Evolutionary conservation across 345 rosid species (phyloP).

Genomic region (Bruguiera sexangula): DNA sequence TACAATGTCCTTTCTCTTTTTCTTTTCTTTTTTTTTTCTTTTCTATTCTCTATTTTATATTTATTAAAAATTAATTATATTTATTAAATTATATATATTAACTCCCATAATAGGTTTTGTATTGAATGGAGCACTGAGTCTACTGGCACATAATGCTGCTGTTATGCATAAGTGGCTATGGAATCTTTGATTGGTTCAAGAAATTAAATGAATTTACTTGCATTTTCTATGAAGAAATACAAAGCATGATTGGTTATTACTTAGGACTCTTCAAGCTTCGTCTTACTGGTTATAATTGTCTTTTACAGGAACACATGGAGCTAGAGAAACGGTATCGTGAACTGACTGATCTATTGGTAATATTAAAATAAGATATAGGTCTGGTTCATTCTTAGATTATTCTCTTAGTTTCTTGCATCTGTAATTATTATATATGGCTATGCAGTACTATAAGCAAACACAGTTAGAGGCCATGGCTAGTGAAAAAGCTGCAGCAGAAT

Average conservation of each 20-base stretch:
- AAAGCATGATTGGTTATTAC: not conserved
- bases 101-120: too few species aligned
- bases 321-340: conserved; percentile 98
- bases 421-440: conserved; percentile 8
- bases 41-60: too few species aligned
- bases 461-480: conserved; percentile 95
- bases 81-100: too few species aligned
- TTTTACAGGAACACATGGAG: conserved; percentile 89
- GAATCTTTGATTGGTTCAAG: conserved; percentile 1
- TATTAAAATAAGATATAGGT: conserved; percentile 8
- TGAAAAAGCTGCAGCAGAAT: conserved; percentile 99
- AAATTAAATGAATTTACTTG: not conserved
- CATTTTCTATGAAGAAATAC: conserved; percentile 2
- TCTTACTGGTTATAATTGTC: conserved; percentile 27
- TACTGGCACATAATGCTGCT: not conserved
- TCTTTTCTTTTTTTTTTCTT: too few species aligned
- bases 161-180: not conserved
- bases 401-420: conserved; percentile 2
- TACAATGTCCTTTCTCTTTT: too few species aligned
- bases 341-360: conserved; percentile 95
- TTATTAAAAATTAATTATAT: too few species aligned
- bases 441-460: conserved; percentile 98
- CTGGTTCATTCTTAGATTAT: not conserved
- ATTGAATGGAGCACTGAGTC: too few species aligned
- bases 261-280: conserved; percentile 11